Evolutionary conservation across 495 filamentous ascomycete genomes (phyloP).

Genomic region (Darksidea phi): DNA sequence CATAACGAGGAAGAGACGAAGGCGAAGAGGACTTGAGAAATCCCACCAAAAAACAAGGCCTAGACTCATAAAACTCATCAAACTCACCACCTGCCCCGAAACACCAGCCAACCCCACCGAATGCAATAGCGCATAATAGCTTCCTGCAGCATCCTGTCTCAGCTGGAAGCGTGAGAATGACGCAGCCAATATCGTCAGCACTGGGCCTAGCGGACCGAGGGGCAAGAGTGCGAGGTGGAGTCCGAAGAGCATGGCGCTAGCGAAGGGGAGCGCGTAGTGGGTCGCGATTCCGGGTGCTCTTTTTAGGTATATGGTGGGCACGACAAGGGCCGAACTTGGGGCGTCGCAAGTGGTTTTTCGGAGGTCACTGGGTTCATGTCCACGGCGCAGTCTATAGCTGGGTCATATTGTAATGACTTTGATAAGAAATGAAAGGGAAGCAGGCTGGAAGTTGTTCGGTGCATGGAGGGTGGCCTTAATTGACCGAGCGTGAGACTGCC

Average conservation of each 20-base stretch:
- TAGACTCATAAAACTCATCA: not conserved
- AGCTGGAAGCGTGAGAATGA: not conserved
- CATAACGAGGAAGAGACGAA: not conserved
- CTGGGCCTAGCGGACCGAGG: not conserved
- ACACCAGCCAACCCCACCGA: not conserved
- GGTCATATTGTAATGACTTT: too few relatives aligned
- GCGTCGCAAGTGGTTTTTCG: not conserved
- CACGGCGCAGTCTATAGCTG: too few relatives aligned
- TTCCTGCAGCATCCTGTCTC: not conserved
- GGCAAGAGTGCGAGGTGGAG: not conserved
- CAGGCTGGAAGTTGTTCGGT: too few relatives aligned
- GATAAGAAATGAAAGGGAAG: too few relatives aligned
- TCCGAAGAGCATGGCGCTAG: not conserved
- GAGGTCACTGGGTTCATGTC: not conserved
- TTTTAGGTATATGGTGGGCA: not conserved
- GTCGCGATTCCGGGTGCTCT: not conserved
- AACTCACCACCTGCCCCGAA: not conserved
- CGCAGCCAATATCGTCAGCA: not conserved
- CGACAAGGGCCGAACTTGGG: not conserved
- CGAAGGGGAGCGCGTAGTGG: not conserved
- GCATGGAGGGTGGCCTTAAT: too few relatives aligned
- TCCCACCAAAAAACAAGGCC: not conserved
- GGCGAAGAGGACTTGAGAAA: not conserved
- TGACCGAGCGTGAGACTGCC: too few relatives aligned
- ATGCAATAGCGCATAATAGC: slow-evolving; percentile 1